phyloP scores from a whole-genome alignment of 441 rosid genomes.

The Cnidoscolus chayamansa region DNA sequence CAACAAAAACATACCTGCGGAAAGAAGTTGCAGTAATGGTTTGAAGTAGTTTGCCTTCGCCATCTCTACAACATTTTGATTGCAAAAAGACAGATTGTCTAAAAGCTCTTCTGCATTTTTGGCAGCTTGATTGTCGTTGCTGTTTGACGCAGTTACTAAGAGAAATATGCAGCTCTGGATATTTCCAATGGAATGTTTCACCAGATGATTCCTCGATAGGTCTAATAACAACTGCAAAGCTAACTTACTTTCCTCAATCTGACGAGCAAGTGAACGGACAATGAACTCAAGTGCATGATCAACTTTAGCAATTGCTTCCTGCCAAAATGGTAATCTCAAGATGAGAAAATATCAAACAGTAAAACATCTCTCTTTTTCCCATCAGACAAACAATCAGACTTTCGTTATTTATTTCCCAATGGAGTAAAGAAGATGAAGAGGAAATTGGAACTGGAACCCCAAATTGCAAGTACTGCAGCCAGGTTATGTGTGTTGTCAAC shows the following conservation, averaged over 20 bases:
- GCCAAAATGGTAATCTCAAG: neutral
- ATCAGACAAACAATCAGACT: neutral
- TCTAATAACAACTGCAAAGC: constrained; percentile 37
- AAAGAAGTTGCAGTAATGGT: constrained; percentile 35
- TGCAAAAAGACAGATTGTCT: constrained; percentile 31
- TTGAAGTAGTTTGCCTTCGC: constrained; percentile 42
- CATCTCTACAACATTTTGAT: constrained; percentile 39
- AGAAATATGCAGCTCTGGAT: constrained; percentile 38
- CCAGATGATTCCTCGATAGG: constrained; percentile 25
- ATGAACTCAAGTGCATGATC: constrained; percentile 28
- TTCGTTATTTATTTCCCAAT: neutral
- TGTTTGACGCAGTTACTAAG: constrained; percentile 30
- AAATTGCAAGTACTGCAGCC: neutral
- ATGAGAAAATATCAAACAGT: neutral
- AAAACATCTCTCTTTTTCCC: neutral
- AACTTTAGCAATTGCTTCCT: constrained; percentile 33
- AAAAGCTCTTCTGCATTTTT: constrained; percentile 30
- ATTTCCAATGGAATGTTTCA: constrained; percentile 29
- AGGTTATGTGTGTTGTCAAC: neutral
- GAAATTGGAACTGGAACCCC: neutral
- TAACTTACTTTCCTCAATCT: constrained; percentile 33
- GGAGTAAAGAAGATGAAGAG: neutral
- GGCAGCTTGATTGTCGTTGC: constrained; percentile 28
- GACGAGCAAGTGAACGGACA: constrained; percentile 38
- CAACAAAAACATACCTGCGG: constrained; percentile 29